These are phyloP conservation scores for Paramecium bursaria DNA, from an alignment of 73 alveolate species.

Conservation along the genomic window DNA sequence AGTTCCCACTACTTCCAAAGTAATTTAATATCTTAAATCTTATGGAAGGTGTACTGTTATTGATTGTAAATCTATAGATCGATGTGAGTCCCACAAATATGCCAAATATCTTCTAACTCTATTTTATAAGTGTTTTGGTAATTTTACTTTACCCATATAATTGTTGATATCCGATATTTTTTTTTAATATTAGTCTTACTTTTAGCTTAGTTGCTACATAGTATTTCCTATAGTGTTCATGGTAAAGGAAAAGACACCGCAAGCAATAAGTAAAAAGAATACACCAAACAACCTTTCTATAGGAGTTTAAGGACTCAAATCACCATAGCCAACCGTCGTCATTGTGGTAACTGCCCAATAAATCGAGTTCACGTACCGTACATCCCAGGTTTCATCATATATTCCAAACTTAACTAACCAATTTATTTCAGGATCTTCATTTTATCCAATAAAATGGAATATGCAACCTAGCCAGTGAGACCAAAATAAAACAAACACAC, in stretches of 20 bases:
- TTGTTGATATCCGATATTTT: conserved; percentile 67
- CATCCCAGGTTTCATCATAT: conserved; percentile 22
- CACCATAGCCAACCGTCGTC: conserved; percentile 89
- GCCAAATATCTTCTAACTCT: conserved; percentile 60
- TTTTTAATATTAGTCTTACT: conserved; percentile 53
- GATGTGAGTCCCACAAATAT: conserved; percentile 62
- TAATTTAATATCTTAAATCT: conserved; percentile 4
- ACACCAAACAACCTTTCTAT: conserved; percentile 77
- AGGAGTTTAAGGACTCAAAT: conserved; percentile 71
- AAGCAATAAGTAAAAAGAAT: conserved; percentile 70
- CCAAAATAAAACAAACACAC: conserved; percentile 31
- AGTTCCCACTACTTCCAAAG: conserved; percentile 6
- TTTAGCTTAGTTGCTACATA: conserved; percentile 53
- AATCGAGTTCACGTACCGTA: conserved; percentile 74
- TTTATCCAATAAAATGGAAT: conserved; percentile 20
- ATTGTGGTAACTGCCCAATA: conserved; percentile 86
- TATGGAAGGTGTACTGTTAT: conserved; percentile 3
- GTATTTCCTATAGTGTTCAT: conserved; percentile 74
- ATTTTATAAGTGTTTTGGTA: conserved; percentile 60
- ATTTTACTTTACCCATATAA: conserved; percentile 66
- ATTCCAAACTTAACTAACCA: neutral
- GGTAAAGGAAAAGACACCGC: conserved; percentile 77
- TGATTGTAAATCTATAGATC: neutral
- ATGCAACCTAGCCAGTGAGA: conserved; percentile 50
- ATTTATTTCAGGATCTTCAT: neutral